A percentile compares a stretch with the other conserved stretches of the same genome.
Conservation (phyloP, 2,329 filamentous ascomycete species). For the Phyllosticta citriasiana region DNA sequence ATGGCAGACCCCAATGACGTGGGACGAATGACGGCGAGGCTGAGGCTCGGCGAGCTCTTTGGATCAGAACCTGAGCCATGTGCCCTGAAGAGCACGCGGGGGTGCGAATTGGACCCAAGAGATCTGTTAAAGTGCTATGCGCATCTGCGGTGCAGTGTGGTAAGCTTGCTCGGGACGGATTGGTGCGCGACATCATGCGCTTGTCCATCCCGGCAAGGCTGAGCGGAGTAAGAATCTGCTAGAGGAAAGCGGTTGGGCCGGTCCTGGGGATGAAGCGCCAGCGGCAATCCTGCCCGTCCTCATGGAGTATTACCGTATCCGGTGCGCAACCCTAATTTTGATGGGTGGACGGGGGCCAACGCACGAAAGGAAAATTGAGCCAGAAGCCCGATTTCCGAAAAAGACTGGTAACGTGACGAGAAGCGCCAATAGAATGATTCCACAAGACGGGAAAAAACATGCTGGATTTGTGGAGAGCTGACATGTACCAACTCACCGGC, state of each 20-base stretch:
- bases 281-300: background rate
- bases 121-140: background rate
- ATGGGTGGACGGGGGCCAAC: background rate
- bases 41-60: background rate
- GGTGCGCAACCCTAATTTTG: background rate
- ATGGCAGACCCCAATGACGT: background rate
- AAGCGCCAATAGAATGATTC: background rate
- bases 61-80: background rate
- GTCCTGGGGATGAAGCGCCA: background rate
- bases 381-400: background rate
- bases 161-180: background rate
- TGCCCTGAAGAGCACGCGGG: background rate
- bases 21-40: background rate
- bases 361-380: background rate
- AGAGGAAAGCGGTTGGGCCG: background rate
- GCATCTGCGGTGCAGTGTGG: background rate
- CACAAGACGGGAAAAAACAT: background rate
- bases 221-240: conserved; percentile 1
- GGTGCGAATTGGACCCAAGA: background rate
- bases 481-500: background rate
- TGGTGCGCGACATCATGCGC: background rate
- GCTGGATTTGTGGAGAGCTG: background rate
- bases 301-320: background rate
- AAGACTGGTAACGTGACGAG: background rate
- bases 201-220: conserved; percentile 9